Conservation (phyloP, 2,329 filamentous ascomycete genomes). For the Aspergillus neoniger region DNA sequence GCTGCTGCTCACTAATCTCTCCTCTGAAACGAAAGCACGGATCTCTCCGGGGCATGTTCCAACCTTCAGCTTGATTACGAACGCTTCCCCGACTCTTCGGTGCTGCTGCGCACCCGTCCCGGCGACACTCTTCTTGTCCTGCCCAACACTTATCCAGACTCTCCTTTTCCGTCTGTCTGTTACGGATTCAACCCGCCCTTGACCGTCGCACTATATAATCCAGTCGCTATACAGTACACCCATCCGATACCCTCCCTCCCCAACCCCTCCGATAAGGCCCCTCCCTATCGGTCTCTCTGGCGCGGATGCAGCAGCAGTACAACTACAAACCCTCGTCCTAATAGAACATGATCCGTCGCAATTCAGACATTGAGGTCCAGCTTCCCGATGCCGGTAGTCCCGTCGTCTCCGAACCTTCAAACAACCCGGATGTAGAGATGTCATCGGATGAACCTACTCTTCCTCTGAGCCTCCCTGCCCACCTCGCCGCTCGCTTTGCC, state of each 20-base stretch:
- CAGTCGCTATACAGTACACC: background rate
- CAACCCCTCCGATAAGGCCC: slow-evolving; percentile 12
- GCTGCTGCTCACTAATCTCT: slow-evolving; percentile 8
- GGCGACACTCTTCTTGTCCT: background rate
- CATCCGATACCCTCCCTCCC: background rate
- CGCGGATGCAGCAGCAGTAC: slow-evolving; percentile 56
- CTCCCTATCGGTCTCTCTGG: slow-evolving; percentile 5
- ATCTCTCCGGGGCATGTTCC: slow-evolving; percentile 28
- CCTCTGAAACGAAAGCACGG: slow-evolving; percentile 39
- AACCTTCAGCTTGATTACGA: background rate
- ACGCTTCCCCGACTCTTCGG: background rate
- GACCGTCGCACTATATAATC: slow-evolving; percentile 2
- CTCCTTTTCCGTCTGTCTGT: background rate
- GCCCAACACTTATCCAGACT: background rate
- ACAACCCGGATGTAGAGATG: slow-evolving; percentile 47
- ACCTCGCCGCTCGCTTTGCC: slow-evolving; percentile 65
- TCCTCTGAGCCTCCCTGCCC: slow-evolving; percentile 57
- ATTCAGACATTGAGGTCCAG: slow-evolving; percentile 46
- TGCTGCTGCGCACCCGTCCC: background rate
- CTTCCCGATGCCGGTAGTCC: slow-evolving; percentile 39
- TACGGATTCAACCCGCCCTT: background rate
- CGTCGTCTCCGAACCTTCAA: slow-evolving; percentile 27
- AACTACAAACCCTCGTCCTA: slow-evolving; percentile 5
- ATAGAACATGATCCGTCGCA: slow-evolving; percentile 42
- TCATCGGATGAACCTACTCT: slow-evolving; percentile 37